phyloP scores from a whole-genome alignment of 768 basidiomycete species.

The Suillus fuscotomentosus region DNA sequence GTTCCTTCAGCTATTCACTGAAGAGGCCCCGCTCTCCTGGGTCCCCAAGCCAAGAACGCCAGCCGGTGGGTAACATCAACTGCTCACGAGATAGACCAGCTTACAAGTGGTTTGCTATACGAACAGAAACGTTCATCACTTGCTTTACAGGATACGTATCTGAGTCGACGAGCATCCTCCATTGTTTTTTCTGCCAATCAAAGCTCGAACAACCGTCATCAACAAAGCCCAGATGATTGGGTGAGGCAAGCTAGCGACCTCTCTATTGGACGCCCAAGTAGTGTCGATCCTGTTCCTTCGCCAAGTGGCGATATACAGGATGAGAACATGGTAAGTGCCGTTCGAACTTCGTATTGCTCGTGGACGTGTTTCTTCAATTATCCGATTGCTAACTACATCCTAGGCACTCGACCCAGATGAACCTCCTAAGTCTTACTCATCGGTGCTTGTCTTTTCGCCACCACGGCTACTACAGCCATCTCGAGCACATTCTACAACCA shows the following conservation, averaged over 20 bases:
- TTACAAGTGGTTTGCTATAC: not conserved
- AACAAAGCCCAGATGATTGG: constrained; percentile 67
- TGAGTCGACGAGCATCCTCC: constrained; percentile 32
- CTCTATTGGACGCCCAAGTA: constrained; percentile 55
- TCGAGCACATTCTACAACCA: constrained; percentile 19
- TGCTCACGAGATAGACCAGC: not conserved
- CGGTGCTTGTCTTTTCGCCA: constrained; percentile 5
- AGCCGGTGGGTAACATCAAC: constrained; percentile 41
- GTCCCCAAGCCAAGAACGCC: constrained; percentile 49
- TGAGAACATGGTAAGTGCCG: constrained; percentile 43
- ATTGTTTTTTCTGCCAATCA: constrained; percentile 12
- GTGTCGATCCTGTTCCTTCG: constrained; percentile 1
- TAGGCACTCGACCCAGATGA: constrained; percentile 4
- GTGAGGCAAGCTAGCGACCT: constrained; percentile 67
- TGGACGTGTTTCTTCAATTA: not conserved
- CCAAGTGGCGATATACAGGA: constrained; percentile 28
- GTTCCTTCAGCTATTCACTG: constrained; percentile 30
- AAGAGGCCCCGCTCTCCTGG: constrained; percentile 66
- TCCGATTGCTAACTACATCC: not conserved
- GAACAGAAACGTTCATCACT: constrained; percentile 60
- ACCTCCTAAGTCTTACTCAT: not conserved
- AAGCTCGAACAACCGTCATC: constrained; percentile 20
- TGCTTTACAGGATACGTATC: constrained; percentile 29
- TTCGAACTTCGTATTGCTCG: not conserved
- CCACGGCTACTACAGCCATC: constrained; percentile 1